A percentile compares a stretch with the other conserved stretches of the same genome.
Conservation (phyloP, 2,329 filamentous ascomycete species). For the Penicillium olsonii region DNA sequence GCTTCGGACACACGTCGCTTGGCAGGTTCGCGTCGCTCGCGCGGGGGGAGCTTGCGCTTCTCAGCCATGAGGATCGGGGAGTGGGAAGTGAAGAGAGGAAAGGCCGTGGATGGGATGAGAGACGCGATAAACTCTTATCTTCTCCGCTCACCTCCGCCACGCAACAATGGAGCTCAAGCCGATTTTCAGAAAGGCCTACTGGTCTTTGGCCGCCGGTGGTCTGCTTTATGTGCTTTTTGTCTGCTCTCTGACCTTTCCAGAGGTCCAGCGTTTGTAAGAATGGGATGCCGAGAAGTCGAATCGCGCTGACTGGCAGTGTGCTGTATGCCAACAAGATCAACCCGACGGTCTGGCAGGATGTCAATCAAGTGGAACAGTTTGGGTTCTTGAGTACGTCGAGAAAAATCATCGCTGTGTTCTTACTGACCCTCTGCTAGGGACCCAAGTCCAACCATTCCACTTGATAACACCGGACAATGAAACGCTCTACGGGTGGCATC, state of each 20-base stretch:
- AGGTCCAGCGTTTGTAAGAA: conserved; percentile 77
- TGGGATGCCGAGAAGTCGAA: not conserved
- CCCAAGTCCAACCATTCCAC: conserved; percentile 85
- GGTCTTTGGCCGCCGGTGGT: conserved; percentile 60
- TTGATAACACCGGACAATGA: conserved; percentile 74
- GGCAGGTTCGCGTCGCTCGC: conserved; percentile 46
- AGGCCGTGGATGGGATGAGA: too few species aligned
- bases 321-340: conserved; percentile 83
- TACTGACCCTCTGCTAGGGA: conserved; percentile 55
- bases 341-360: conserved; percentile 68
- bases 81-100: conserved; percentile 20
- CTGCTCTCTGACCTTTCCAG: conserved; percentile 65
- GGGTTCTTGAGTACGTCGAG: conserved; percentile 75
- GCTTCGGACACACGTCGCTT: conserved; percentile 47
- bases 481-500: conserved; percentile 84
- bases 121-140: conserved; percentile 23
- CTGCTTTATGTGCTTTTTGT: conserved; percentile 68
- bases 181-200: conserved; percentile 56
- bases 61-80: conserved; percentile 38
- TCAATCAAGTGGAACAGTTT: conserved; percentile 76
- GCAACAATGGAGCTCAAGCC: conserved; percentile 35
- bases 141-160: conserved; percentile 11
- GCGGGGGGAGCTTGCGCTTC: conserved; percentile 46
- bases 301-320: conserved; percentile 55
- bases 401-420: not conserved